Conservation (phyloP, 2,329 filamentous ascomycete genomes). For the Talaromyces funiculosus region DNA sequence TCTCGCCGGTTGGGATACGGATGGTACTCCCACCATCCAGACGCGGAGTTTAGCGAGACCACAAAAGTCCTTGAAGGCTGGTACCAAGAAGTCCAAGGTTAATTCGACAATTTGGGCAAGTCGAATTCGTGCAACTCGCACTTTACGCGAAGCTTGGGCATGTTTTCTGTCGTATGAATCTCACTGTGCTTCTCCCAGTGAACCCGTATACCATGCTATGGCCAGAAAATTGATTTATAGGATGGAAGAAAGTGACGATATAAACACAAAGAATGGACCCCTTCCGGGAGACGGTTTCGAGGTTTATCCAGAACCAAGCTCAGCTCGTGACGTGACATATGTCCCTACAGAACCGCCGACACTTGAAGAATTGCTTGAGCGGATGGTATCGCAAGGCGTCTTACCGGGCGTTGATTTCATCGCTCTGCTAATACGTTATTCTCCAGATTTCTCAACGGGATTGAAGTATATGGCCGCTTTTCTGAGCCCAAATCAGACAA, state of each 20-base stretch:
- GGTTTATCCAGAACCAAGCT: slow-evolving; percentile 49
- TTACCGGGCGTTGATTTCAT: slow-evolving; percentile 41
- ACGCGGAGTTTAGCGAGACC: slow-evolving; percentile 44
- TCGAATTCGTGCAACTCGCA: slow-evolving; percentile 55
- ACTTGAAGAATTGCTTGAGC: slow-evolving; percentile 45
- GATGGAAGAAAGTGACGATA: slow-evolving; percentile 8
- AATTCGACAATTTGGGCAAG: slow-evolving; percentile 48
- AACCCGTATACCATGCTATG: slow-evolving; percentile 51
- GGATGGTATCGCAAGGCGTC: slow-evolving; percentile 45
- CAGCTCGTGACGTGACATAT: slow-evolving; percentile 54
- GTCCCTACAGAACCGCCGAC: slow-evolving; percentile 50
- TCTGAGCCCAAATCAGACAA: slow-evolving; percentile 34
- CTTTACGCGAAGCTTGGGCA: slow-evolving; percentile 59
- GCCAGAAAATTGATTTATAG: slow-evolving; percentile 50
- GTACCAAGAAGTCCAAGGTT: slow-evolving; percentile 11
- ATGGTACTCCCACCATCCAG: slow-evolving; percentile 59
- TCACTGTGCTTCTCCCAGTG: slow-evolving; percentile 29
- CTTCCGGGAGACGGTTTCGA: slow-evolving; percentile 55
- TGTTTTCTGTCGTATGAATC: slow-evolving; percentile 55
- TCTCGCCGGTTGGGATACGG: slow-evolving; percentile 58
- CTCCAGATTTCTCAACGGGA: slow-evolving; percentile 35
- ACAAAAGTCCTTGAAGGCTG: slow-evolving; percentile 18
- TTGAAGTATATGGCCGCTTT: slow-evolving; percentile 29
- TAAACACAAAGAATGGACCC: slow-evolving; percentile 13
- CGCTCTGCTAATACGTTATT: slow-evolving; percentile 45